These are phyloP conservation scores for Trichoderma citrinoviride DNA, from an alignment of 2,329 filamentous ascomycete species.

Conservation along the genomic window DNA sequence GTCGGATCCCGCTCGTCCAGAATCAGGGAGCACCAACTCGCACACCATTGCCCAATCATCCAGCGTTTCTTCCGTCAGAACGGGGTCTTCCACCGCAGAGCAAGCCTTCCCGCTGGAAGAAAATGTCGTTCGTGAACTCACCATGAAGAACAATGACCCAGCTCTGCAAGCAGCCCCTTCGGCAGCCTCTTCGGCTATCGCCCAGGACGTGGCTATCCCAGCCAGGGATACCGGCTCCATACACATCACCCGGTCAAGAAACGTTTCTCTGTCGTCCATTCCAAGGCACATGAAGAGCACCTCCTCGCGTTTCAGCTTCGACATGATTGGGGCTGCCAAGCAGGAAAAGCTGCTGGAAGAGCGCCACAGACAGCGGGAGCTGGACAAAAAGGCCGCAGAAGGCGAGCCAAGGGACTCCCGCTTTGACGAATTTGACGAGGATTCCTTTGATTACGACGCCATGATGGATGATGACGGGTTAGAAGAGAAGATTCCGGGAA, in stretches of 20 bases:
- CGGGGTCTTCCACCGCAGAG: slow-evolving; percentile 22
- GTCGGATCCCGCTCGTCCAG: slow-evolving; percentile 31
- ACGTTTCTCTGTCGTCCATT: slow-evolving; percentile 52
- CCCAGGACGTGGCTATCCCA: slow-evolving; percentile 25
- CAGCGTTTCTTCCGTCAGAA: slow-evolving; percentile 30
- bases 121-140: slow-evolving; percentile 37
- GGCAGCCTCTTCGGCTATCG: slow-evolving; percentile 27
- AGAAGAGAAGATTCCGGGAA: slow-evolving; percentile 64
- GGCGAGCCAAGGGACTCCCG: slow-evolving; percentile 48
- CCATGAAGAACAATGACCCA: slow-evolving; percentile 38
- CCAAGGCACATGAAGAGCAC: slow-evolving; percentile 71
- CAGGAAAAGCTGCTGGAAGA: slow-evolving; percentile 70
- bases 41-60: slow-evolving; percentile 29
- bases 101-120: slow-evolving; percentile 18
- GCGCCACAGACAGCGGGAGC: slow-evolving; percentile 64
- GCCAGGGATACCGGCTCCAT: slow-evolving; percentile 28
- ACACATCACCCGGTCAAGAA: slow-evolving; percentile 46
- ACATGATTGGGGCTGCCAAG: slow-evolving; percentile 69
- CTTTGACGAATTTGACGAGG: slow-evolving; percentile 62
- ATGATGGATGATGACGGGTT: slow-evolving; percentile 64
- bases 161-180: slow-evolving; percentile 22
- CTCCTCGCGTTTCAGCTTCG: slow-evolving; percentile 78
- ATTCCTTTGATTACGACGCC: slow-evolving; percentile 58
- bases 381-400: slow-evolving; percentile 54
- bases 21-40: slow-evolving; percentile 30